phyloP scores from a whole-genome alignment of 83 land plant genomes.

The Thuja plicata region DNA sequence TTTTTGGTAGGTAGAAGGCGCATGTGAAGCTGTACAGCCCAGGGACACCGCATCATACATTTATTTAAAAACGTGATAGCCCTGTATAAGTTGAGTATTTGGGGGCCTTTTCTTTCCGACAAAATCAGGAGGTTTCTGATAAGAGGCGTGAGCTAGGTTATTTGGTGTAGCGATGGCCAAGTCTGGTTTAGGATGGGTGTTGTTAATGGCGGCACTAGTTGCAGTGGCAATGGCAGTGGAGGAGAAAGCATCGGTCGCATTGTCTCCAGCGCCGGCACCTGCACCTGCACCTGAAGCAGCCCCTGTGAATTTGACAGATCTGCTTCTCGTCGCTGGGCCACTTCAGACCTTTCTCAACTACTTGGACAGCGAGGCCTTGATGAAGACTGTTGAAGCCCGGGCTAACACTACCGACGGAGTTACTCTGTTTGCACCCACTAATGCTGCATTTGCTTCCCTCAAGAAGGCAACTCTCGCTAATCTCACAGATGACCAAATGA shows the following conservation, averaged over 20 bases:
- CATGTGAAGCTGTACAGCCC: no score
- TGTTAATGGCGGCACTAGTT: not conserved
- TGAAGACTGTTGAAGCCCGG: slow-evolving; percentile 54
- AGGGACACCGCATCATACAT: no score
- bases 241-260: no score
- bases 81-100: not conserved
- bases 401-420: slow-evolving; percentile 65
- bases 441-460: slow-evolving; percentile 47
- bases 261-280: slow-evolving; percentile 33
- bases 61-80: not conserved
- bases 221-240: not conserved
- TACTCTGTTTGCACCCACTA: slow-evolving; percentile 59
- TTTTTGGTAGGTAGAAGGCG: no score
- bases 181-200: not conserved
- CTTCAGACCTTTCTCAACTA: slow-evolving; percentile 49
- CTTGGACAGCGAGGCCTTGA: slow-evolving; percentile 38
- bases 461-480: slow-evolving; percentile 42
- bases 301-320: slow-evolving; percentile 45
- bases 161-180: not conserved
- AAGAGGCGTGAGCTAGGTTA: not conserved
- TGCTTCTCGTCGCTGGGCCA: slow-evolving; percentile 59
- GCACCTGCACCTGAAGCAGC: slow-evolving; percentile 66
- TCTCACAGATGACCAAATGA: slow-evolving; percentile 50
- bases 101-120: no score
- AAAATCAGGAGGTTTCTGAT: no score